Conservation (phyloP, 805 yeast species). For the Lachancea meyersii region DNA sequence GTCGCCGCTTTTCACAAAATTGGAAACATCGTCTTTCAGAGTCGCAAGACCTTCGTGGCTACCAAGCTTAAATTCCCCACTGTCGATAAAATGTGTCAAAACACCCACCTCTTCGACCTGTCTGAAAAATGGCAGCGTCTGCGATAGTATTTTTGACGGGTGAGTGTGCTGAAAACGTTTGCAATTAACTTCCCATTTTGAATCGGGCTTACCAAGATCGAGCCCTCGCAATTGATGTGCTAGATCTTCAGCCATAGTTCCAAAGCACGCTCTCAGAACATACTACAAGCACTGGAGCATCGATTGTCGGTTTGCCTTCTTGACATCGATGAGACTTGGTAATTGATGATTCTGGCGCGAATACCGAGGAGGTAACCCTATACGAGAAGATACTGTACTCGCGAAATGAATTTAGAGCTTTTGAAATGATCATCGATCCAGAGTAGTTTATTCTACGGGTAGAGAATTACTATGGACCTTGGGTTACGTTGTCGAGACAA, state of each 20-base stretch:
- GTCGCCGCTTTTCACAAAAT: conserved; percentile 5
- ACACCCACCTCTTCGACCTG: conserved; percentile 18
- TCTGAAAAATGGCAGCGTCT: conserved; percentile 14
- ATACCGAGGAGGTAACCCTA: no score
- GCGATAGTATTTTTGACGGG: conserved; percentile 7
- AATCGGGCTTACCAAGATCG: neutral
- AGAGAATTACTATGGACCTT: no score
- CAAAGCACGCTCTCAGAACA: no score
- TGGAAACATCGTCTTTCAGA: conserved; percentile 12
- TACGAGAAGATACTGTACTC: no score
- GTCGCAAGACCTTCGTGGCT: conserved; percentile 10
- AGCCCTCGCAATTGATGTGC: neutral
- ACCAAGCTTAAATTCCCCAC: conserved; percentile 1
- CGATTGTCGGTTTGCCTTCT: no score
- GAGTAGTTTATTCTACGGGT: no score
- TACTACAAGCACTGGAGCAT: no score
- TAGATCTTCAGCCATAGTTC: conserved; percentile 1
- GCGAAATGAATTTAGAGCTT: no score
- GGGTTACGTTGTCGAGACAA: no score
- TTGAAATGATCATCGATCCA: no score
- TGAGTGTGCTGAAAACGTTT: conserved; percentile 10
- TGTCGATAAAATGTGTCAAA: conserved; percentile 10
- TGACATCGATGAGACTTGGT: no score
- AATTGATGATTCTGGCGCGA: no score
- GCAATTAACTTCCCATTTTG: conserved; percentile 1